Percentiles rank a stretch among this genome's conserved stretches.
These are phyloP conservation scores for Cystobasidiaceae sp. DNA, from an alignment of 1,284 basidiomycete species.

Conservation along the genomic window DNA sequence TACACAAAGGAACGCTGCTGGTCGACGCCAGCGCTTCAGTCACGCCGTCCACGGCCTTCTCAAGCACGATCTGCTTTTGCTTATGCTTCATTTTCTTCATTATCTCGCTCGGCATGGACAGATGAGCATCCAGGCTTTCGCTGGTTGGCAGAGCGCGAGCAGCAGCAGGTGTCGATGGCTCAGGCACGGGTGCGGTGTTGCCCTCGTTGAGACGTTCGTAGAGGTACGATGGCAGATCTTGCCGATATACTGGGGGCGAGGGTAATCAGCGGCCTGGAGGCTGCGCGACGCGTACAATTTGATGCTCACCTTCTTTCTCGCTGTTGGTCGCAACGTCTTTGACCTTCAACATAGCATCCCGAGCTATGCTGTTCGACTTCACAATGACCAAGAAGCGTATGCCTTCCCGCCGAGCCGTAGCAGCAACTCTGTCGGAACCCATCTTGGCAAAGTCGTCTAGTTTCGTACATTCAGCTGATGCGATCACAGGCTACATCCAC, in stretches of 20 bases:
- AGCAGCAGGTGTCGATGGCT: constrained; percentile 1
- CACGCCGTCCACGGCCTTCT: constrained; percentile 34
- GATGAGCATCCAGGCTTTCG: constrained; percentile 31
- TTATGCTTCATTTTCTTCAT: constrained; percentile 38
- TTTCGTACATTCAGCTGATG: not conserved
- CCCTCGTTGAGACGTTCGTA: constrained; percentile 30
- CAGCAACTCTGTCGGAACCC: constrained; percentile 38
- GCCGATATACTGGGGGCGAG: constrained; percentile 34
- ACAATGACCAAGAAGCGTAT: constrained; percentile 42
- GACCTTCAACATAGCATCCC: constrained; percentile 20
- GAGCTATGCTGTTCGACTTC: constrained; percentile 31
- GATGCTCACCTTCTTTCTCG: constrained; percentile 15
- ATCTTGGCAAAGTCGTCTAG: constrained; percentile 38
- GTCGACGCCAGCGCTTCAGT: constrained; percentile 17
- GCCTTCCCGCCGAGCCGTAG: constrained; percentile 38
- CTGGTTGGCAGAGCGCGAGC: constrained; percentile 6
- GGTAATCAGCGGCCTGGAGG: not conserved
- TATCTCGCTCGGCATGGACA: constrained; percentile 35
- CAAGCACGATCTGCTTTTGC: constrained; percentile 35
- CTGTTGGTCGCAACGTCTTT: constrained; percentile 18
- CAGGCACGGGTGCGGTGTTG: not conserved
- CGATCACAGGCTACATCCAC: not conserved
- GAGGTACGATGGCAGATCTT: constrained; percentile 35
- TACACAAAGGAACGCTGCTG: constrained; percentile 16
- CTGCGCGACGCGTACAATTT: not conserved